These are phyloP conservation scores for Arachis hypogaea DNA, from an alignment of 306 rosid genomes.

Conservation along the genomic window DNA sequence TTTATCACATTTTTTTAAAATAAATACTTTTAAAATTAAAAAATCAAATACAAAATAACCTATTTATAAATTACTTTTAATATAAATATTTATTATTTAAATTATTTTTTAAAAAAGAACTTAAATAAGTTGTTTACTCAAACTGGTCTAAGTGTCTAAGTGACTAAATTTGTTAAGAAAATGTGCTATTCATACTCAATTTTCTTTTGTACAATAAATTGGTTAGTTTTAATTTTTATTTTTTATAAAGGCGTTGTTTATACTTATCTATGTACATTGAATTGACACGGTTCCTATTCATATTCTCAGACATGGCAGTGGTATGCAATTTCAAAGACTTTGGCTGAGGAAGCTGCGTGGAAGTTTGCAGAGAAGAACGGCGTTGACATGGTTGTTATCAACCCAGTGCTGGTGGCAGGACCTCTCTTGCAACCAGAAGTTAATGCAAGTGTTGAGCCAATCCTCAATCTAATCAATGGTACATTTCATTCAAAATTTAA, in stretches of 20 bases:
- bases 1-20: too few species aligned
- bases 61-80: too few species aligned
- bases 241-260: background rate
- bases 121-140: too few species aligned
- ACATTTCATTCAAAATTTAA: conserved; percentile 1
- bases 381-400: conserved; percentile 64
- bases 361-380: conserved; percentile 62
- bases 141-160: too few species aligned
- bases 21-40: too few species aligned
- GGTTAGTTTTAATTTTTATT: too few species aligned
- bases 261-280: background rate
- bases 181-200: too few species aligned
- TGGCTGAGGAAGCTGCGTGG: conserved; percentile 80
- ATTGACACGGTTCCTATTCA: background rate
- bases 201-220: too few species aligned
- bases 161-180: too few species aligned
- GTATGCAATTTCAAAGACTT: conserved; percentile 69
- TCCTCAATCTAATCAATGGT: conserved; percentile 61
- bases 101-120: too few species aligned
- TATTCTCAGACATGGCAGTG: conserved; percentile 46
- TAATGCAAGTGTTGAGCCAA: conserved; percentile 50
- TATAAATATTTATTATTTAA: too few species aligned
- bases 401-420: conserved; percentile 67
- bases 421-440: conserved; percentile 72
- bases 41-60: too few species aligned